phyloP scores from a whole-genome alignment of 768 basidiomycete species.

The Trametes maxima region DNA sequence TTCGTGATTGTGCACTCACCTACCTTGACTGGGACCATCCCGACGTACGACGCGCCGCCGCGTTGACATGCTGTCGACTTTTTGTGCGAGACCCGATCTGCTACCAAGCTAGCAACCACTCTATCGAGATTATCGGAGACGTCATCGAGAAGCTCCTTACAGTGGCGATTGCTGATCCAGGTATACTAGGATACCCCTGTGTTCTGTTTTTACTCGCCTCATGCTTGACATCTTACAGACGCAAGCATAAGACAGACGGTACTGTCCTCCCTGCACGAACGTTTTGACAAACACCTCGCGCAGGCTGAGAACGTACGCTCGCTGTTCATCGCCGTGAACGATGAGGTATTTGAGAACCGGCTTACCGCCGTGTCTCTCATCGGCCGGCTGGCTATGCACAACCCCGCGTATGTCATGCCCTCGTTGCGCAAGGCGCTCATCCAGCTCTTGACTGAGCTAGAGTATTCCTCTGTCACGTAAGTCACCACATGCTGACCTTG shows the following conservation, averaged over 20 bases:
- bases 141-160: constrained; percentile 96
- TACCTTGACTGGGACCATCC: constrained; percentile 92
- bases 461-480: constrained; percentile 88
- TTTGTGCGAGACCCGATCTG: constrained; percentile 96
- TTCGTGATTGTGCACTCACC: constrained; percentile 86
- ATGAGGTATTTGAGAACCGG: constrained; percentile 93
- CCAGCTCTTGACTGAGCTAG: constrained; percentile 93
- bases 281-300: constrained; percentile 95
- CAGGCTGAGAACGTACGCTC: constrained; percentile 99
- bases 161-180: constrained; percentile 95
- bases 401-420: constrained; percentile 99
- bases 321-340: constrained; percentile 95
- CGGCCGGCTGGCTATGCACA: constrained; percentile 90
- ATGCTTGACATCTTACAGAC: constrained; percentile 45
- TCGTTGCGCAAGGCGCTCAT: constrained; percentile 93
- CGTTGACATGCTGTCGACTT: constrained; percentile 86
- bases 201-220: too few relatives aligned
- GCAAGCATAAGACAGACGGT: constrained; percentile 84
- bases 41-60: constrained; percentile 88
- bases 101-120: constrained; percentile 93
- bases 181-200: constrained; percentile 42
- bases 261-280: constrained; percentile 82
- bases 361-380: constrained; percentile 90
- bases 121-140: constrained; percentile 96
- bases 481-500: constrained; percentile 36